These are phyloP conservation scores for Sporothrix humicola DNA, from an alignment of 2,329 filamentous ascomycete species.

Conservation along the genomic window DNA sequence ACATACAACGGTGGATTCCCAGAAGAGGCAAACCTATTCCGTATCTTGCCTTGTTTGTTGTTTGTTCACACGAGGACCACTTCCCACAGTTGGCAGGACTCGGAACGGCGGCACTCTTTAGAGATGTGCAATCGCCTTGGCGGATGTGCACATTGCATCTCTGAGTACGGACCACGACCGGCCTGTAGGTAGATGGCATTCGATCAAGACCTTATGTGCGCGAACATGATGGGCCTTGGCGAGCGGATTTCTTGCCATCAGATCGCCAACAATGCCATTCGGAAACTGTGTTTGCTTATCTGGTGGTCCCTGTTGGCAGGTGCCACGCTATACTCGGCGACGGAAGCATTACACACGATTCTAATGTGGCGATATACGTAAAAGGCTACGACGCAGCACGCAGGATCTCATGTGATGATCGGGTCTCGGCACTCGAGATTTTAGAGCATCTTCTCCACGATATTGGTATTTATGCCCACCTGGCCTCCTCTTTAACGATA, in stretches of 20 bases:
- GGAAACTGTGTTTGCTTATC: no score
- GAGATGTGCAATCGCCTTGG: constrained; percentile 4
- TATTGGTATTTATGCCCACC: background rate
- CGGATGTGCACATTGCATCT: background rate
- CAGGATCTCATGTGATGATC: background rate
- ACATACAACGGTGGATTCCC: background rate
- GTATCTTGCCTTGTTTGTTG: no score
- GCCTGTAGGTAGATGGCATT: background rate
- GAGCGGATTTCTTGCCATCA: background rate
- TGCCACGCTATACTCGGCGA: no score
- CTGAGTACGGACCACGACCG: background rate
- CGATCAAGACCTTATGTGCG: background rate
- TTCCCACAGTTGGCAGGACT: background rate
- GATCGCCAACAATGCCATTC: background rate
- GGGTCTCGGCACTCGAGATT: background rate
- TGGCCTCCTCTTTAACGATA: background rate
- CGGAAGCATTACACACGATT: no score
- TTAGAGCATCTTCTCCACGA: background rate
- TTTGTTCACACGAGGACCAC: background rate
- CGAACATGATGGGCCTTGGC: constrained; percentile 26
- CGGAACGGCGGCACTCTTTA: constrained; percentile 13
- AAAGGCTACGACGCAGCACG: no score
- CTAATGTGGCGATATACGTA: no score
- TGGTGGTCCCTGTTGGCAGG: no score
- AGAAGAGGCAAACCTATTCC: background rate